Evolutionary conservation across 441 rosid species (phyloP), one percentile per base, ranked within the genome.

Genomic region (Arabidopsis hybrid): DNA sequence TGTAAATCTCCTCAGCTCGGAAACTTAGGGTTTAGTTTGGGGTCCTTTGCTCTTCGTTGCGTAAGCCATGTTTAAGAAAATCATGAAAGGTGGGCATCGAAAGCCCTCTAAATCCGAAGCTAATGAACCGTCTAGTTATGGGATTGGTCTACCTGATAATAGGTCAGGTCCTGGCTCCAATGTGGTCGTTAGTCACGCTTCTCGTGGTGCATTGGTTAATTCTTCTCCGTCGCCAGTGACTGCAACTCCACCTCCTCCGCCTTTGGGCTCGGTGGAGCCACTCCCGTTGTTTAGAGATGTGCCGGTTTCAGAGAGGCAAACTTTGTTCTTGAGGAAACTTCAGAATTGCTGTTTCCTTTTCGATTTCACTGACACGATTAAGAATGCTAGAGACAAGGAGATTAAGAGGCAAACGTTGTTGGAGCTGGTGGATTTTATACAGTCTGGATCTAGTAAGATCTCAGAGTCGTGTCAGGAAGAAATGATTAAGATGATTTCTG

Each of bases 361-460:
- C 7, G 97, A 92, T 83, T 94, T 92, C 64, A 70, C 74, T 2
- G 90, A 89, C 18, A 69, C 90, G 1, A 8, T 84, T 61, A 87
- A 86, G 74, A 74, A 80, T 11, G 88, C 80, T 1, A 80, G 92
- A 4, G 97, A 94, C 69, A 94, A 92, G 85, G 99, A 94, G 81
- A 90, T 94, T 60, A 94, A 94, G 82, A 81, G 97, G 77, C 97
- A 88, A 72, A 86, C 90, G 17, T 74, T 94, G 57, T 17, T 94
- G 79, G 95, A 94, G 79, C 86, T 94, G 11, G 92, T 90, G 43
- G 97, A 94, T 78, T 88, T 85, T 69, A 85, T 92, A 43, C 97
- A 90, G 80, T 90, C 97, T 2, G 97, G 97, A 45, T 82, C 93
- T 32, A 86, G 92, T 18, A 94, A 87, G 80, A 85, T 94, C 78